Conservation (phyloP, 345 rosid species). For the Hevea brasiliensis region DNA sequence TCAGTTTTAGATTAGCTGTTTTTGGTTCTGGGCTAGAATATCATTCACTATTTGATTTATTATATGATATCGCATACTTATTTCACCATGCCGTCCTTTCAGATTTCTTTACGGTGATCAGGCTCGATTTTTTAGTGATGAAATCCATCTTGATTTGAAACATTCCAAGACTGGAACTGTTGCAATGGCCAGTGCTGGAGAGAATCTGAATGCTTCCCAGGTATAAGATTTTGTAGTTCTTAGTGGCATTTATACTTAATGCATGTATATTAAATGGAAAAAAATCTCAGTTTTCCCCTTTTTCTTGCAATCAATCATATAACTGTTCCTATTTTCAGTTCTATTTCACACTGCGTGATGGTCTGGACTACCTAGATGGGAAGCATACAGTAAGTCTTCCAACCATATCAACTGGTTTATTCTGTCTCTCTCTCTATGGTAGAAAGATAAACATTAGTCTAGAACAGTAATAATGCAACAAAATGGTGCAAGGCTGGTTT, state of each 20-base stretch:
- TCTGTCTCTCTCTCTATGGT: not conserved
- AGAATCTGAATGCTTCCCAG: constrained; percentile 97
- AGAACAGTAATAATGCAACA: too few species aligned
- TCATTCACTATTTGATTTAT: not conserved
- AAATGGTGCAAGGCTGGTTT: not conserved
- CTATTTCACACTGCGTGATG: constrained; percentile 82
- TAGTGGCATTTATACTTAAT: not conserved
- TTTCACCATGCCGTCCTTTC: constrained; percentile 23
- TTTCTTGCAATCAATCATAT: constrained; percentile 24
- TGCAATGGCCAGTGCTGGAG: constrained; percentile 98
- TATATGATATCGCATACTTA: not conserved
- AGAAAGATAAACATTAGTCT: not conserved
- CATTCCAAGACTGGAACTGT: constrained; percentile 80
- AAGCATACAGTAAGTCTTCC: constrained; percentile 78
- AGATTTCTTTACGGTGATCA: constrained; percentile 86
- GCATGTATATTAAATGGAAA: not conserved
- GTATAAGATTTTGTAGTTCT: constrained; percentile 31
- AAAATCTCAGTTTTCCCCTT: not conserved
- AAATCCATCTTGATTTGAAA: constrained; percentile 83
- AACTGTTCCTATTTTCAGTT: constrained; percentile 51
- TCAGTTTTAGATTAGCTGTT: not conserved
- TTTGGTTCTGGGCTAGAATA: not conserved
- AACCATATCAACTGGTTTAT: not conserved
- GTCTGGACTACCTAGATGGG: constrained; percentile 92
- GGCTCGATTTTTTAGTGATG: constrained; percentile 85